phyloP scores from a whole-genome alignment of 1,139 yeast genomes.

The Hanseniaspora uvarum region DNA sequence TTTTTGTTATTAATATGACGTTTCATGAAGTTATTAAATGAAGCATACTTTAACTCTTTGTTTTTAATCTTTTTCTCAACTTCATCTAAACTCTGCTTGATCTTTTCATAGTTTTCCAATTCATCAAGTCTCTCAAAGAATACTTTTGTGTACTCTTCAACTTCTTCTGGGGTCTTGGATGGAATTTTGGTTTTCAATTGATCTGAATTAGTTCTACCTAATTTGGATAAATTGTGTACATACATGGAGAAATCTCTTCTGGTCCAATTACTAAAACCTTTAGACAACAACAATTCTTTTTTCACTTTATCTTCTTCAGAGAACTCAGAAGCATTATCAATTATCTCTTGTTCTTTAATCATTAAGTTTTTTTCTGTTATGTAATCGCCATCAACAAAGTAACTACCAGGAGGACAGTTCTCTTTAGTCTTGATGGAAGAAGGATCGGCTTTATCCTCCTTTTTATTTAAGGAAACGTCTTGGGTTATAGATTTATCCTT shows the following conservation, averaged over 20 bases:
- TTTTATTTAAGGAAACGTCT: constrained; percentile 43
- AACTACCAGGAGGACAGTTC: constrained; percentile 12
- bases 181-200: constrained; percentile 58
- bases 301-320: constrained; percentile 62
- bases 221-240: constrained; percentile 68
- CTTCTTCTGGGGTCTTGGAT: constrained; percentile 60
- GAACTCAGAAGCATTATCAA: constrained; percentile 60
- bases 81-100: constrained; percentile 48
- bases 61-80: constrained; percentile 42
- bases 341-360: constrained; percentile 49
- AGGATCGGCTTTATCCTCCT: constrained; percentile 41
- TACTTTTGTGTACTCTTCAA: constrained; percentile 51
- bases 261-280: constrained; percentile 74
- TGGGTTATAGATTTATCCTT: constrained; percentile 22
- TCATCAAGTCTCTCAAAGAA: constrained; percentile 68
- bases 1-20: neutral
- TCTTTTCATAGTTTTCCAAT: constrained; percentile 79
- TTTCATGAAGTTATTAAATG: constrained; percentile 8
- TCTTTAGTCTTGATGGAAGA: constrained; percentile 20
- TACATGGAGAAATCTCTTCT: constrained; percentile 82
- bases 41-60: constrained; percentile 5
- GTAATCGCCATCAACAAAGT: constrained; percentile 27
- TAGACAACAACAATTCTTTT: constrained; percentile 50
- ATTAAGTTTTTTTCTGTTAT: constrained; percentile 39
- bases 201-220: constrained; percentile 57